These are phyloP conservation scores for Agaricus sinodeliciosus DNA, from an alignment of 768 basidiomycete genomes.

Conservation along the genomic window DNA sequence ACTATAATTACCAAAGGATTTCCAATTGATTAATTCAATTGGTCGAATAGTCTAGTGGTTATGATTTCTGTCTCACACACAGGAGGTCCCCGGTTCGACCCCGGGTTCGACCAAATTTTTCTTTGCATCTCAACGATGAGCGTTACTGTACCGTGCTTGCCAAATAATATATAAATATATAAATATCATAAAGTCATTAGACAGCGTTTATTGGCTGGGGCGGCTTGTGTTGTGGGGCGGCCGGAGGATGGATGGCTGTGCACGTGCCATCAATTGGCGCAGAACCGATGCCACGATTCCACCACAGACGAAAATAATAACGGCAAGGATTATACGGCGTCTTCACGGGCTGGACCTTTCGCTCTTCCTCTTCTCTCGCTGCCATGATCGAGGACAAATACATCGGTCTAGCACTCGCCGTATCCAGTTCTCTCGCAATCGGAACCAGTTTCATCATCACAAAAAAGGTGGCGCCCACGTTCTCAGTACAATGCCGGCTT, in stretches of 20 bases:
- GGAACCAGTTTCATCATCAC: conserved; percentile 98
- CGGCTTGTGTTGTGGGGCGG: no score
- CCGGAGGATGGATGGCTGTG: not conserved
- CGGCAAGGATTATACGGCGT: not conserved
- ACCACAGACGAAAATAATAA: not conserved
- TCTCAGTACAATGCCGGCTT: not conserved
- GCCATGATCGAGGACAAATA: conserved; percentile 89
- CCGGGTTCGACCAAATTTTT: conserved; percentile 30
- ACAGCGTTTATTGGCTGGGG: no score
- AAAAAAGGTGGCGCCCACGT: conserved; percentile 56
- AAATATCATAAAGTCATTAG: no score
- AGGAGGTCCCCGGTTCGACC: conserved; percentile 30
- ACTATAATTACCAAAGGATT: not conserved
- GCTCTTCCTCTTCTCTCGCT: conserved; percentile 4
- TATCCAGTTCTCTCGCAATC: conserved; percentile 80
- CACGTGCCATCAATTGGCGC: conserved; percentile 7
- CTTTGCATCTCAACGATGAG: not conserved
- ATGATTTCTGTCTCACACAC: conserved; percentile 36
- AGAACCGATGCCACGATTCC: conserved; percentile 7
- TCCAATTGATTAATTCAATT: not conserved
- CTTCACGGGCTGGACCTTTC: conserved; percentile 7
- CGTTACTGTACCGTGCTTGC: no score
- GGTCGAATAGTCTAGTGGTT: conserved; percentile 49
- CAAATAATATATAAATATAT: no score
- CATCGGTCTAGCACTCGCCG: conserved; percentile 85